Evolutionary conservation across 129 eudicot genomes (phyloP), one percentile per base, ranked within the genome.

Genomic region (Centrapalus pauciflorus): DNA sequence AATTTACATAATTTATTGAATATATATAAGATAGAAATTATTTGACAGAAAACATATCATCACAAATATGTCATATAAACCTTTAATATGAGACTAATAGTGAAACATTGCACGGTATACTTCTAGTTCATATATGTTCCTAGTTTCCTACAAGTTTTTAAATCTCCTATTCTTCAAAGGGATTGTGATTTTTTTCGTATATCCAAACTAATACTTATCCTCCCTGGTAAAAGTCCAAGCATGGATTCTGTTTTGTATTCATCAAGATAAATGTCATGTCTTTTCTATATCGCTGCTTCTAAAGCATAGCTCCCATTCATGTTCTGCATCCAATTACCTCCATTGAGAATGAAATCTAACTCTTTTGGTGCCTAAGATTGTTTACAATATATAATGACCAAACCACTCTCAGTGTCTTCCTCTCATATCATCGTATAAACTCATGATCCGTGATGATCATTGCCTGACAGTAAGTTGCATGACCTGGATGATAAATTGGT

Each of bases 271-370:
- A 64, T 38, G 34, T 8, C 69, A 64, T 11, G 34, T 46, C 51
- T 64, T 43, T 27, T 25, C n/a, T 46, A n/a, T n/a, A n/a, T 64
- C 56, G 24, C 40, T 64, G 16, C 14, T 43, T 26, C 69, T 64
- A 64, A 38, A 43, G 11, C 56, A 43, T 41, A 27, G 51, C 40
- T 64, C 38, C 26, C 55, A 28, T 26, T 17, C 35, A 64, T 24
- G 69, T 43, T 41, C 43, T 26, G 19, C 38, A 35, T 25, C n/a
- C n/a, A n/a, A n/a, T n/a, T 48, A 48, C 54, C 54, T 48, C 54
- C 54, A 48, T 16, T 0, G n/a, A n/a, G 54, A 48, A 17, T 2
- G 54, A 48, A 14, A 24, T 24, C 19, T 48, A 23, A 48, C 54
- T 17, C 54, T 7, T 45, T 24, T 14, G 54, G 19, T 17, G 54